Evolutionary conservation across 1,139 yeast genomes (phyloP).

Genomic region (Pichia cactophila): DNA sequence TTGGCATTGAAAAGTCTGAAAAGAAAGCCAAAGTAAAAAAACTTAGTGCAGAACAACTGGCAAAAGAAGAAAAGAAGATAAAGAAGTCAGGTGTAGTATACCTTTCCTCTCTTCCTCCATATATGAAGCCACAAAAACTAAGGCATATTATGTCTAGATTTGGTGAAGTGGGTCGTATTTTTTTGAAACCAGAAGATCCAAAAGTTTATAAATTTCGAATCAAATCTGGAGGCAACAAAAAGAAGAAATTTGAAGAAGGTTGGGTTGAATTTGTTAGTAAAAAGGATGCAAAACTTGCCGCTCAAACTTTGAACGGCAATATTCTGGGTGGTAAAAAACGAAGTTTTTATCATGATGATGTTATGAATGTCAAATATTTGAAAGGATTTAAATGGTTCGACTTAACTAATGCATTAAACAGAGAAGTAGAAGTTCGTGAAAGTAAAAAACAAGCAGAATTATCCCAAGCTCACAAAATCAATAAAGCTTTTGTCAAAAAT

Average conservation of each 20-base stretch:
- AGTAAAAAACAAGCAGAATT: slow-evolving; percentile 82
- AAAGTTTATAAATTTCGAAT: slow-evolving; percentile 58
- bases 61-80: slow-evolving; percentile 48
- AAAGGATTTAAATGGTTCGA: slow-evolving; percentile 95
- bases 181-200: slow-evolving; percentile 79
- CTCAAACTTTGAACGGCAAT: slow-evolving; percentile 78
- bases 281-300: slow-evolving; percentile 83
- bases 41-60: slow-evolving; percentile 47
- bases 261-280: slow-evolving; percentile 92
- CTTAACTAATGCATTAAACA: slow-evolving; percentile 86
- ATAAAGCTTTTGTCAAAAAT: slow-evolving; percentile 73
- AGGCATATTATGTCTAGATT: slow-evolving; percentile 72
- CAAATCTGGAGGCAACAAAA: slow-evolving; percentile 91
- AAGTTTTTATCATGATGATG: slow-evolving; percentile 89
- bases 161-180: slow-evolving; percentile 81
- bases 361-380: slow-evolving; percentile 80
- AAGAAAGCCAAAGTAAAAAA: slow-evolving; percentile 34
- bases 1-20: slow-evolving; percentile 2
- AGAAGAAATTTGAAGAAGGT: slow-evolving; percentile 83
- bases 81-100: slow-evolving; percentile 87
- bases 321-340: slow-evolving; percentile 89
- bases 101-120: slow-evolving; percentile 86
- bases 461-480: slow-evolving; percentile 80
- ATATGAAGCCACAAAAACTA: slow-evolving; percentile 90
- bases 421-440: slow-evolving; percentile 83